Base-by-base conservation (phyloP, 495 filamentous ascomycete genomes). In the Aspergillus olivimuriae region DNA sequence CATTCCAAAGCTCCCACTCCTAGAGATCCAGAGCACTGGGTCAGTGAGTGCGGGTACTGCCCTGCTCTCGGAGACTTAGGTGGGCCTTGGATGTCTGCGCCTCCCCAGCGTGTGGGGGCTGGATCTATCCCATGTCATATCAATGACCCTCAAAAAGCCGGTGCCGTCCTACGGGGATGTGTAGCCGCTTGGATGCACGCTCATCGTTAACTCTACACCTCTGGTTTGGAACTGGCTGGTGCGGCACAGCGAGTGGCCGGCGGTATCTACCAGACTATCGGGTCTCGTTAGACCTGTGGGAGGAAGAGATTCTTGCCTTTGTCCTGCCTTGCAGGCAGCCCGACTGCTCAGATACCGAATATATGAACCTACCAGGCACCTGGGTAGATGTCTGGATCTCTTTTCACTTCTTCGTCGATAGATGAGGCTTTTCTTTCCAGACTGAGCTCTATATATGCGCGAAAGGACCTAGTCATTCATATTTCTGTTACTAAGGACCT, bases 121-220 rank as follows among this genome's bases (percentile, higher is more conserved):
- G 51, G 49, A 55, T 41, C 26, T 23, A 56, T 37, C 53, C 34
- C 46, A 47, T 54, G 30, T 49, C 44, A 52, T 50, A 42, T 45
- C 34, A 34, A 46, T 39, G 30, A 41, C 32, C 31, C 40, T 48
- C 47, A 35, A 34, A 43, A 50, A 47, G 47, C 48, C 32, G 43
- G 47, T 28, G 35, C 49, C 44, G 30, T 41, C 46, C 34, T 28
- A 32, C 41, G 16, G 41, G 43, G 39, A 49, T 44, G 34, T 43
- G 31, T 39, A 41, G 57, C 64, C 66, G 66, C 66, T 70, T 68
- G 66, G 63, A 65, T 60, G 61, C 56, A 67, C 62, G 51, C 56
- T 57, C 52, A 56, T 66, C 57, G 45, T 62, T 48, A 53, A 65
- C 48, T 49, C 56, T 60, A 48, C 53, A 51, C 52, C 51, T 58